Evolutionary conservation across 2,329 filamentous ascomycete species (phyloP), one percentile per base, ranked within the genome.

Genomic region (Stagonosporopsis vannaccii): DNA sequence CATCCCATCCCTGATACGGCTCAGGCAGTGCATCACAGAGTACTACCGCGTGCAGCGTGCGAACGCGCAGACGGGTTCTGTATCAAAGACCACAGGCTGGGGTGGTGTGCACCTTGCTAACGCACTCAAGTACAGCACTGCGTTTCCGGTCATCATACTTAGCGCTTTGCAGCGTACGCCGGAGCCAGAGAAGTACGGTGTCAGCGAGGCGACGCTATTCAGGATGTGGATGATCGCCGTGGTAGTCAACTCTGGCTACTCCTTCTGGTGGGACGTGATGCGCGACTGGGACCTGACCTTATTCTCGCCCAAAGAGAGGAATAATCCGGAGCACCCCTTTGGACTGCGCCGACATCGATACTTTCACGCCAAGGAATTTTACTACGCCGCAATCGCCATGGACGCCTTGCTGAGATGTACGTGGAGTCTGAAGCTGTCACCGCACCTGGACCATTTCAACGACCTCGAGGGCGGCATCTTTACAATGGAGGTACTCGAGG

Each of bases 251-350:
- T 96, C 91, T 13, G 81, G 90, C 40, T 99, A 97, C 78, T 92
- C 90, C n/a, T 98, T 98, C 80, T 99, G 95, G 82, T 99, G 95
- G 95, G 95, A 99, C 70, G 87, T 98, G 26, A 84, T 91, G 51
- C 95, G 93, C 79, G 95, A 99, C 81, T 99, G 95, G 95, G 95
- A 98, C 72, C 82, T 99, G 60, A 91, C 90, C 0, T 82, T 98
- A 13, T 90, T 98, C 71, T 85, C 89, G 2, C 74, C 81, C 13
- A 78, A 77, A 33, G 81, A 85, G 59, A 85, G 89, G 60, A 81
- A 82, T 62, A 82, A 84, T 11, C 83, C 83, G 1, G 85, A 89
- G 23, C 85, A 93, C 66, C 86, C 91, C 0, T 95, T 86, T 73
- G 95, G 91, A 1, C 81, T 99, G 40, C 87, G 95, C 25, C 83